phyloP scores from a whole-genome alignment of 805 yeast genomes.

The Candida alai region DNA sequence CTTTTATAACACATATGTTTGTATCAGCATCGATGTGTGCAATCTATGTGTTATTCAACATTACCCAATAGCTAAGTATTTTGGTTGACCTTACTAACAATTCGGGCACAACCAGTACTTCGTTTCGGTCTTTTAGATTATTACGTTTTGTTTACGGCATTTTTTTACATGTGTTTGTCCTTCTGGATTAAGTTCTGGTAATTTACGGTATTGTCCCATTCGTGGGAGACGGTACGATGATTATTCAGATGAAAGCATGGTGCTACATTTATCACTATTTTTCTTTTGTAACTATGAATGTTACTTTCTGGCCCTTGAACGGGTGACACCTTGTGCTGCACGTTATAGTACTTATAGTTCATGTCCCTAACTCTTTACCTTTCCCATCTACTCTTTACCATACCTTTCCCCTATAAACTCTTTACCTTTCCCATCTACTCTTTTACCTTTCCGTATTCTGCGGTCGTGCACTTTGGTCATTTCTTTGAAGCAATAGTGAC shows the following conservation, averaged over 20 bases:
- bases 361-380: no score
- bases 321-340: neutral
- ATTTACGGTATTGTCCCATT: constrained; percentile 10
- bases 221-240: constrained; percentile 13
- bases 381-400: no score
- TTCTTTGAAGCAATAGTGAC: no score
- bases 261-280: constrained; percentile 40
- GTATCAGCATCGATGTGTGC: constrained; percentile 9
- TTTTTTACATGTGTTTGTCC: constrained; percentile 15
- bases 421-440: no score
- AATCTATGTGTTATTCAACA: neutral
- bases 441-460: no score
- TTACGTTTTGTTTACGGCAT: constrained; percentile 10
- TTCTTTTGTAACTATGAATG: neutral
- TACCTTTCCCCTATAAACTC: no score
- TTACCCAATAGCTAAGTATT: constrained; percentile 53
- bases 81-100: constrained; percentile 69
- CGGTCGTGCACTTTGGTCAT: no score
- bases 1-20: constrained; percentile 3
- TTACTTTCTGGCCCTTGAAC: neutral
- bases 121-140: constrained; percentile 74
- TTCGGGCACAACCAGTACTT: constrained; percentile 66
- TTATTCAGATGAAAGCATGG: constrained; percentile 47
- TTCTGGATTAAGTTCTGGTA: constrained; percentile 32
- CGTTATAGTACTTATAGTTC: no score